Evolutionary conservation across 805 yeast species (phyloP), one percentile per base, ranked within the genome.

Genomic region (Kluyveromyces starmeri): DNA sequence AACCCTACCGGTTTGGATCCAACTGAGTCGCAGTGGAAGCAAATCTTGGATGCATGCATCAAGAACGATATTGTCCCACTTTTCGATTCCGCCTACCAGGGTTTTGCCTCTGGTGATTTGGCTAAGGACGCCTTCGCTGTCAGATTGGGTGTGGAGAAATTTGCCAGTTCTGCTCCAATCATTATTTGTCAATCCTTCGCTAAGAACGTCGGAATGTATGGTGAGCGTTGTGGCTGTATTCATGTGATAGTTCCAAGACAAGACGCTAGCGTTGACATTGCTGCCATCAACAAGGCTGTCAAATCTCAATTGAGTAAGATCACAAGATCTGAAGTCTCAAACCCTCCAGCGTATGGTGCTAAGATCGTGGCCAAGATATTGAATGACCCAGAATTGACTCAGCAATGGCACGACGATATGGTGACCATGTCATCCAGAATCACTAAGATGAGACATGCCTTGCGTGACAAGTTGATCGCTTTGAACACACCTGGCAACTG

Each of bases 1-100:
- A 89, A 89, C 60, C 97, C 98, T 40, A 89, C 97, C 15, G 98
- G 97, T 27, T 75, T 89, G 47, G 98, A 89, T 59, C 97, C 97
- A 38, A 75, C 82, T 2, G 65, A 67, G 39, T 81, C 71, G 34
- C 82, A 89, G 63, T 89, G 98, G 98, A 58, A 58, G 29, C 48
- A 67, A 50, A 78, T 92, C 35, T 67, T 83, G 29, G 67, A 70
- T 28, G 79, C 75, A 17, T 63, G 84, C 43, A 70, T 73, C 45
- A 54, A 61, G 39, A 68, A 73, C 38, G 63, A 71, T 35, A 94
- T 85, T 61, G 70, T 89, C 50, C 84, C 85, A 5, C 62, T 89
- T 42, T 88, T 92, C 53, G 98, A 89, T 63, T 76, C 86, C 41
- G 97, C 97, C 15, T 89, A 92, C 68, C 97, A 89, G 65, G 98